Base-by-base conservation (phyloP, 108 stramenopile genomes). In the Seminavis robusta region DNA sequence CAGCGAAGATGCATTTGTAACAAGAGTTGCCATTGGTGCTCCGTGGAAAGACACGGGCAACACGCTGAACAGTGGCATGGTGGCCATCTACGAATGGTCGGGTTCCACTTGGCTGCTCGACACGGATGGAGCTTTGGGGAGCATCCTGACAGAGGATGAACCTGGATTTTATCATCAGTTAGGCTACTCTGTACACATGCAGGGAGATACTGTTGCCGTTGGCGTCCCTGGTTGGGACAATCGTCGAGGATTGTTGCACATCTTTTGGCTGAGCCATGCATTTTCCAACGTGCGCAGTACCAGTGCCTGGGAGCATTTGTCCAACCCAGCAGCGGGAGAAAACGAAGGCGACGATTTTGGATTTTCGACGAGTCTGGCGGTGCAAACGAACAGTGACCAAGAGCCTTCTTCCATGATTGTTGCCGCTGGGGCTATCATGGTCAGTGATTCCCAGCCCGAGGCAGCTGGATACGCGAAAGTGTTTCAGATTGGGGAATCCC, bases 21-120 rank as follows among this genome's bases (percentile, higher is more conserved):
- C 32, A 29, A 59, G 77, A 16, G 66, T 79, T 16, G 77, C 77
- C 33, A 58, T 79, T 52, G 77, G 71, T 24, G 25, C 60, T n/a
- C 77, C 71, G 10, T 69, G 71, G 51, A 73, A 73, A 31, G 48
- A 64, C 31, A 25, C 23, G 1, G 19, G 26, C 0, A 39, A 31
- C 1, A 23, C 21, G 7, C 45, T 42, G 9, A 46, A 73, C 52
- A 37, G 58, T 40, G 77, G 77, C 16, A 21, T 73, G 36, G 67
- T 48, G 16, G 44, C 39, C 2, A 67, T 73, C 8, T 73, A 73
- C 49, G 55, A 73, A 36, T 71, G n/a, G n/a, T n/a, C n/a, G n/a
- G n/a, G n/a, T n/a, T n/a, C n/a, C n/a, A 53, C 28, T 41, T 66
- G 44, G 38, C 27, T 2, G 26, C 30, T 16, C 15, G 41, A 32